Conservation (phyloP, 495 filamentous ascomycete genomes). For the Talaromyces wortmannii region DNA sequence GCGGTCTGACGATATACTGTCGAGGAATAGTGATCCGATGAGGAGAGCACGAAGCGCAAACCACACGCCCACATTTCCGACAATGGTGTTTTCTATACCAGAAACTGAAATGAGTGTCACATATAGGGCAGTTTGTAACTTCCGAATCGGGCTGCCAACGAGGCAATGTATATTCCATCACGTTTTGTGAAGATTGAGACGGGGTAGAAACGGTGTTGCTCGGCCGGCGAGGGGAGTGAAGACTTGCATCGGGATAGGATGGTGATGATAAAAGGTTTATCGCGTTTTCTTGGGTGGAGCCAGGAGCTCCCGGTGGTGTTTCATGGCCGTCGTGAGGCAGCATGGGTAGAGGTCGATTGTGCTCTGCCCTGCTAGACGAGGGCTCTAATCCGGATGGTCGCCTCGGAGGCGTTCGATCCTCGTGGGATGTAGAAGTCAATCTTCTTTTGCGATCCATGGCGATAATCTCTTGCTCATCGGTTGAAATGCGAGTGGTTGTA, state of each 20-base stretch:
- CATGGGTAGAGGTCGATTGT: conserved; percentile 16
- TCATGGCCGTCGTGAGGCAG: conserved; percentile 11
- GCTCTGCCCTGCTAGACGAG: conserved; percentile 10
- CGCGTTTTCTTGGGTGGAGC: conserved; percentile 25
- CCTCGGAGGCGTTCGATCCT: conserved; percentile 6
- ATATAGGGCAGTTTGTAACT: conserved; percentile 76
- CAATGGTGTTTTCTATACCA: conserved; percentile 92
- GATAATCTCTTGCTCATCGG: background rate
- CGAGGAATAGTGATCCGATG: conserved; percentile 92
- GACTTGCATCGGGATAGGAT: conserved; percentile 4
- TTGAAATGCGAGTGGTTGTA: background rate
- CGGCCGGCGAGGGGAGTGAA: conserved; percentile 2
- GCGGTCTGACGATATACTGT: conserved; percentile 86
- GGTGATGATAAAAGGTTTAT: conserved; percentile 33
- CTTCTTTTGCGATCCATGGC: conserved; percentile 31
- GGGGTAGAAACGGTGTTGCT: background rate
- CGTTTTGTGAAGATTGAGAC: conserved; percentile 3
- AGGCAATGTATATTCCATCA: conserved; percentile 43
- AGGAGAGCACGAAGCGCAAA: conserved; percentile 86
- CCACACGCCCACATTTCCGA: conserved; percentile 92
- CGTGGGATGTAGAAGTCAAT: conserved; percentile 20
- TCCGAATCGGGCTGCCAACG: conserved; percentile 83
- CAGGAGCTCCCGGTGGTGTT: conserved; percentile 9
- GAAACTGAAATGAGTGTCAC: conserved; percentile 67
- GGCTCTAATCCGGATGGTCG: conserved; percentile 9